Evolutionary conservation across 208 protist genomes (phyloP), one percentile per base, ranked within the genome.

Genomic region (Leishmania mexicana): DNA sequence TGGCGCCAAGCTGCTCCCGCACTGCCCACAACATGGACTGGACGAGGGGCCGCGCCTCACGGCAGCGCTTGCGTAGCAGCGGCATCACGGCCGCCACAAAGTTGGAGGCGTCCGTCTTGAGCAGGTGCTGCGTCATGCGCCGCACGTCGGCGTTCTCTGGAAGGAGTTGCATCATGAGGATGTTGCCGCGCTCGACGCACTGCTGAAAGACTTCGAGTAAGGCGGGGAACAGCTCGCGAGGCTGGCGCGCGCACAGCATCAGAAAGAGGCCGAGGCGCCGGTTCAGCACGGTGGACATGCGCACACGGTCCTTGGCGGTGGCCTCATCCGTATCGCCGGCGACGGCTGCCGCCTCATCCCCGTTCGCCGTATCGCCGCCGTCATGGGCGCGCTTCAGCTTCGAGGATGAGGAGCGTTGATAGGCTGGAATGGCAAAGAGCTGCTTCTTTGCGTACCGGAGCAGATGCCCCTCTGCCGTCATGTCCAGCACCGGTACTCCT

Each of bases 181-280:
- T 75, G 74, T 93, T 92, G 75, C 89, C 80, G 11, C 84, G 83
- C 67, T 90, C 88, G 17, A 93, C 87, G 65, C 93, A 95, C 80
- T 94, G 83, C 83, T 87, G 85, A 75, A 90, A 95, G 7, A 92
- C 87, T 57, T 92, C 86, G 38, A 96, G 88, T 62, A 96, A 78
- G 28, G 88, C 79, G 8, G 89, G 85, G 78, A 94, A 93, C 13
- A 96, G 88, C 77, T 91, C 79, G 15, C 86, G 81, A n/a, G 93
- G 91, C 74, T 94, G 89, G 28, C 90, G 91, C 4, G 84, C 85
- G 73, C 93, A 96, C n/a, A 96, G 87, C 89, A 92, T 93, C 31
- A 95, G 81, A 71, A 95, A 95, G 31, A 94, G 86, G 7, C 88
- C 92, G 49, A 95, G 87, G 60, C 92, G 89, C 5, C 89, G 88